phyloP scores from a whole-genome alignment of 140 eudicot species.

The Bidens hawaiensis region DNA sequence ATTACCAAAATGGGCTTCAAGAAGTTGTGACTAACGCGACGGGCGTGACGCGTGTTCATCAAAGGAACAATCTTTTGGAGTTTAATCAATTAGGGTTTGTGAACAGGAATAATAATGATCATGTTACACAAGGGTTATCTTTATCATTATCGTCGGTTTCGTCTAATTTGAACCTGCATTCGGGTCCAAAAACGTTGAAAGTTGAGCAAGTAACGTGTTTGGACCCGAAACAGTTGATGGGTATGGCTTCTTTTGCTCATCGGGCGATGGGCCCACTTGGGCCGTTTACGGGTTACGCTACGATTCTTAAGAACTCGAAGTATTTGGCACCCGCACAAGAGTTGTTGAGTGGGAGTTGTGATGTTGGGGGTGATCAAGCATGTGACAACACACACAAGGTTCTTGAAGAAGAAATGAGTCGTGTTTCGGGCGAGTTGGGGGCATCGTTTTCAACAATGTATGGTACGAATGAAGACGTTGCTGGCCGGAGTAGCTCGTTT shows the following conservation, averaged over 20 bases:
- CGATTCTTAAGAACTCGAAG: slow-evolving; percentile 58
- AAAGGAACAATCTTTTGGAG: background rate
- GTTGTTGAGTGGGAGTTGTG: slow-evolving; percentile 54
- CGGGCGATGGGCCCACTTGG: slow-evolving; percentile 64
- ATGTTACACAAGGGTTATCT: slow-evolving; percentile 41
- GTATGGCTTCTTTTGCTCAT: slow-evolving; percentile 26
- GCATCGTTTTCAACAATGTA: no score
- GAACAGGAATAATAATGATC: slow-evolving; percentile 8
- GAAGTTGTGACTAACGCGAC: slow-evolving; percentile 31
- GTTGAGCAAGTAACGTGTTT: slow-evolving; percentile 20
- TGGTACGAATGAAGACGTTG: slow-evolving; percentile 32
- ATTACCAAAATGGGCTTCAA: slow-evolving; percentile 51
- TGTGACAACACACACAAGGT: slow-evolving; percentile 28
- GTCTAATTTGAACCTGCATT: slow-evolving; percentile 13
- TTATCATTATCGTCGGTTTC: slow-evolving; percentile 63
- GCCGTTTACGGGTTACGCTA: slow-evolving; percentile 87
- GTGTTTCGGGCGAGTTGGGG: slow-evolving; percentile 35
- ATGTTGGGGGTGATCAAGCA: slow-evolving; percentile 27
- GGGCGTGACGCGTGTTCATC: background rate
- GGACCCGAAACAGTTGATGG: slow-evolving; percentile 22
- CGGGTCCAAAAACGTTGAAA: slow-evolving; percentile 22
- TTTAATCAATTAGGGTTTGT: slow-evolving; percentile 32
- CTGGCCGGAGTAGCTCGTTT: slow-evolving; percentile 30
- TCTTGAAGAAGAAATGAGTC: slow-evolving; percentile 33
- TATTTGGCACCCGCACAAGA: slow-evolving; percentile 71